phyloP scores from a whole-genome alignment of 129 eudicot genomes.

The Rutidosis leptorrhynchoides region DNA sequence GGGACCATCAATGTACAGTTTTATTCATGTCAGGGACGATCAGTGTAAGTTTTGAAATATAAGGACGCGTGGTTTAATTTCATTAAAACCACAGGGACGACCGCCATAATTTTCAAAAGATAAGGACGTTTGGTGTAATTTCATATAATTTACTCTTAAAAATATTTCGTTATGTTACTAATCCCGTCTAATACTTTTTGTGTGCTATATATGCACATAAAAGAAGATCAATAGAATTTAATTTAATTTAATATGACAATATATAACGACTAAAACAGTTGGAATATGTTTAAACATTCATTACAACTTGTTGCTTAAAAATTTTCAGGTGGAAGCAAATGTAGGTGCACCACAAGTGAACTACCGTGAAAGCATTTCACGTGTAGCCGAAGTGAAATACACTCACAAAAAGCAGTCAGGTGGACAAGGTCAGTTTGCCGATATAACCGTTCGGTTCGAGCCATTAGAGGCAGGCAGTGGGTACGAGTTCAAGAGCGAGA shows the following conservation, averaged over 20 bases:
- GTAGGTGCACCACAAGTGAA: conserved; percentile 99
- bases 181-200: not conserved
- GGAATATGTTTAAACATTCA: conserved; percentile 8
- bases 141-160: no score
- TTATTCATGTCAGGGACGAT: no score
- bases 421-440: conserved; percentile 94
- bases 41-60: no score
- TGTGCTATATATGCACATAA: not conserved
- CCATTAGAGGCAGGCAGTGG: conserved; percentile 89
- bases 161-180: not conserved
- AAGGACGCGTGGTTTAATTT: no score
- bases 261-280: not conserved
- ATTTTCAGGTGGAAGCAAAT: conserved; percentile 76
- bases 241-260: not conserved
- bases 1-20: no score
- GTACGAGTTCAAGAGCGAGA: conserved; percentile 90
- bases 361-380: conserved; percentile 91
- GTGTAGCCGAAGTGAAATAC: conserved; percentile 64
- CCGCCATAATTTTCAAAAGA: no score
- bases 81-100: no score
- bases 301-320: not conserved
- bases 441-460: conserved; percentile 71
- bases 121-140: no score
- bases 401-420: conserved; percentile 97
- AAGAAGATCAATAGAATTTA: not conserved